These are phyloP conservation scores for Sonneratia alba DNA, from an alignment of 345 rosid species.

Conservation along the genomic window DNA sequence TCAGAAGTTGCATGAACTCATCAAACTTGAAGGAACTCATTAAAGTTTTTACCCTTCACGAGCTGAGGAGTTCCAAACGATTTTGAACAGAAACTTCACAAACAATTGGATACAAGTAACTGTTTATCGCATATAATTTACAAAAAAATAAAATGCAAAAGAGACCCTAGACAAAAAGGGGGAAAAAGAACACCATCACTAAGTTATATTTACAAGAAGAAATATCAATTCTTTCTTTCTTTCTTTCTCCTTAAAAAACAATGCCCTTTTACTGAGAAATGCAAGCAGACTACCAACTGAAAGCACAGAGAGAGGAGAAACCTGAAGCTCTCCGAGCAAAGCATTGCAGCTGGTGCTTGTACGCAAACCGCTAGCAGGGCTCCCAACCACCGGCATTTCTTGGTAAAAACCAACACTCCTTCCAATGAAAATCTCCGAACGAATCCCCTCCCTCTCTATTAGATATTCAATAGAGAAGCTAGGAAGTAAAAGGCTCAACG, in stretches of 20 bases:
- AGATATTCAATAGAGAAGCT: background rate
- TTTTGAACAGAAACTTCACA: background rate
- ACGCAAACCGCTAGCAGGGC: conserved; percentile 41
- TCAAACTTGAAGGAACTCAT: background rate
- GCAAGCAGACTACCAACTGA: background rate
- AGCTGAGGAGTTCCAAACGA: background rate
- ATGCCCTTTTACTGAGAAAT: background rate
- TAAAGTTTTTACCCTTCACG: background rate
- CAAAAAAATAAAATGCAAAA: background rate
- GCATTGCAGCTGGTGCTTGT: conserved; percentile 58
- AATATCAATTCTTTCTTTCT: conserved; percentile 8
- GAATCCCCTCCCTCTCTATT: conserved; percentile 4
- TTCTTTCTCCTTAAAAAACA: background rate
- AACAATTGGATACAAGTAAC: background rate
- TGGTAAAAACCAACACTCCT: conserved; percentile 7
- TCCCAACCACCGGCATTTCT: conserved; percentile 70
- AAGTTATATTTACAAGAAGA: conserved; percentile 13
- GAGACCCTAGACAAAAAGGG: conserved; percentile 13
- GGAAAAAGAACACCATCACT: conserved; percentile 26
- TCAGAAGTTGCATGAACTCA: no score
- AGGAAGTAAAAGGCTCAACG: background rate
- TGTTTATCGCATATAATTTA: background rate
- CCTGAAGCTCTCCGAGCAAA: conserved; percentile 91
- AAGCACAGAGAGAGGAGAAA: conserved; percentile 15
- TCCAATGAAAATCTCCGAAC: background rate